Evolutionary conservation across 805 yeast genomes (phyloP).

Genomic region (Starmerella apis): DNA sequence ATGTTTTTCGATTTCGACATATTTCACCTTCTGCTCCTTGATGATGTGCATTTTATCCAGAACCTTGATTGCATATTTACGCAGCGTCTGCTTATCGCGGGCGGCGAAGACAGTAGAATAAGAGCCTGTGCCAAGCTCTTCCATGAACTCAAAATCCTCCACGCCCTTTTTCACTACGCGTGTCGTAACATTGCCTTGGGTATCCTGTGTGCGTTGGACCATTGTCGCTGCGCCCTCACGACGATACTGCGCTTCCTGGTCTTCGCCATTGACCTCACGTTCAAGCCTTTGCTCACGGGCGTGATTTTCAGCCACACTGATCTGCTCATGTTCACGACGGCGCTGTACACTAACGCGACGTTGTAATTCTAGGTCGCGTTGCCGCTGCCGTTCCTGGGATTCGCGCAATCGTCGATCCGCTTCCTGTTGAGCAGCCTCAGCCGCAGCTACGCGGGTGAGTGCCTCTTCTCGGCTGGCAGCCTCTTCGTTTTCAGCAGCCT

Average conservation of each 20-base stretch:
- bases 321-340: slow-evolving; percentile 5
- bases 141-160: slow-evolving; percentile 80
- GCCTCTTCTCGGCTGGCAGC: slow-evolving; percentile 1
- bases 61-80: slow-evolving; percentile 81
- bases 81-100: slow-evolving; percentile 57
- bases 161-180: slow-evolving; percentile 47
- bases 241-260: background rate
- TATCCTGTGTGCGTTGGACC: slow-evolving; percentile 22
- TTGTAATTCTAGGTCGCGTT: slow-evolving; percentile 4
- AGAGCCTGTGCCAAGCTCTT: slow-evolving; percentile 88
- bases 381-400: slow-evolving; percentile 4
- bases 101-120: slow-evolving; percentile 91
- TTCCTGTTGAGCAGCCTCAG: slow-evolving; percentile 5
- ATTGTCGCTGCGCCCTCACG: slow-evolving; percentile 23
- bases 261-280: background rate
- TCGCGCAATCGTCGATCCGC: slow-evolving; percentile 7
- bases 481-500: slow-evolving; percentile 2
- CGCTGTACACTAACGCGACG: slow-evolving; percentile 5
- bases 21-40: slow-evolving; percentile 86
- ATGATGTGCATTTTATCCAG: slow-evolving; percentile 87
- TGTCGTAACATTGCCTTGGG: slow-evolving; percentile 41
- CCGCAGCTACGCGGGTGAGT: slow-evolving; percentile 3
- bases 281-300: slow-evolving; percentile 5
- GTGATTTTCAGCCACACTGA: background rate
- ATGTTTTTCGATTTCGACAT: slow-evolving; percentile 89